These are phyloP conservation scores for Pyropia yezoensis DNA, from an alignment of 23 red algal species.

Conservation along the genomic window DNA sequence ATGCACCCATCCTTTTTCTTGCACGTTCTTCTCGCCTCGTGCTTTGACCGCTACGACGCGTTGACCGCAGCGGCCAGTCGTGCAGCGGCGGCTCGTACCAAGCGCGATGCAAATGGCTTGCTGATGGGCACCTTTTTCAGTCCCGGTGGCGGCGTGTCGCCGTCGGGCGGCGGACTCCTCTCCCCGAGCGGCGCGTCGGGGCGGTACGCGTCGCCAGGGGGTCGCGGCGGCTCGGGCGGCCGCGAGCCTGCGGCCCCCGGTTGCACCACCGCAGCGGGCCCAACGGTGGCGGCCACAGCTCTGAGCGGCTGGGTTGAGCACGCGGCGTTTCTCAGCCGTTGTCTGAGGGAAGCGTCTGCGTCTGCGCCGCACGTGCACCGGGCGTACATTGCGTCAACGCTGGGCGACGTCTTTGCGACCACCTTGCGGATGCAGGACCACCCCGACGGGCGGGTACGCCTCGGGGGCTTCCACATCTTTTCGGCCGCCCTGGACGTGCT, in stretches of 20 bases:
- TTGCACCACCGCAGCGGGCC: too few relatives aligned
- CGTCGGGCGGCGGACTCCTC: too few relatives aligned
- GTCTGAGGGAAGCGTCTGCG: conserved; percentile 8
- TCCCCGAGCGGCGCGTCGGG: too few relatives aligned
- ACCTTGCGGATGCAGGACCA: conserved; percentile 67
- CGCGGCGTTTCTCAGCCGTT: conserved; percentile 21
- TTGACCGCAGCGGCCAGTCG: conserved; percentile 11
- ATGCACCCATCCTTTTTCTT: conserved; percentile 47
- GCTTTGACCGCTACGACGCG: conserved; percentile 61
- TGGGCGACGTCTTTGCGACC: conserved; percentile 68
- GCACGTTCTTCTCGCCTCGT: conserved; percentile 58
- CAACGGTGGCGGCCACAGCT: too few relatives aligned
- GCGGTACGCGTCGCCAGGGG: too few relatives aligned
- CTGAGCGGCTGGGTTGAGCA: conserved; percentile 24
- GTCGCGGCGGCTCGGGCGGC: too few relatives aligned
- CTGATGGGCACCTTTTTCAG: conserved; percentile 22
- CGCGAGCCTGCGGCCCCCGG: too few relatives aligned
- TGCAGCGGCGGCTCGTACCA: neutral
- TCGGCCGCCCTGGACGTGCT: conserved; percentile 58
- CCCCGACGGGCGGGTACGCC: conserved; percentile 56
- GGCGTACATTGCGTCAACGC: conserved; percentile 28
- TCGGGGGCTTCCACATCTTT: conserved; percentile 76
- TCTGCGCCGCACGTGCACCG: conserved; percentile 28
- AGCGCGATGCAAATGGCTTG: neutral
- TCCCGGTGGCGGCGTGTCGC: too few relatives aligned